phyloP scores from a whole-genome alignment of 768 basidiomycete genomes.

The Boletus reticuloceps region DNA sequence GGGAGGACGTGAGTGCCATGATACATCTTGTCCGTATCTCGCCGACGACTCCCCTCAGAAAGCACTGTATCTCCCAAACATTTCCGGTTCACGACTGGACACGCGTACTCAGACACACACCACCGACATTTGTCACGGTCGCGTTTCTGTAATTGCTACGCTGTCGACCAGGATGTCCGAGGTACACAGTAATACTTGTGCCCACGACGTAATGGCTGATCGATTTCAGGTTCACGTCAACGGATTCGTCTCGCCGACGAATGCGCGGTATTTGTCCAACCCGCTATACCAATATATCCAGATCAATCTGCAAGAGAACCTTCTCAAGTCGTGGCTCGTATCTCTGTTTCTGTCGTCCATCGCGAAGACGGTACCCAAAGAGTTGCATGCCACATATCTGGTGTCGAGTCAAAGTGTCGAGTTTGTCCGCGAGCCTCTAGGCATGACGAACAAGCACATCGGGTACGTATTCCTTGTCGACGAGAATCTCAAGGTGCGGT shows the following conservation, averaged over 20 bases:
- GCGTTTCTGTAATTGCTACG: conserved; percentile 77
- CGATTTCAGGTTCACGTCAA: conserved; percentile 66
- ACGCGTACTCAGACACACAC: conserved; percentile 62
- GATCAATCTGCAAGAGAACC: conserved; percentile 94
- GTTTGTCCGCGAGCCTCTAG: conserved; percentile 79
- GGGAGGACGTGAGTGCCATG: conserved; percentile 73
- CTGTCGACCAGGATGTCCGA: conserved; percentile 87
- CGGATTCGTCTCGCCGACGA: conserved; percentile 62
- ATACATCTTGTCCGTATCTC: background rate
- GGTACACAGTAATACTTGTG: conserved; percentile 38
- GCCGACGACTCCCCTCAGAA: conserved; percentile 48
- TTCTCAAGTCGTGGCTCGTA: conserved; percentile 88
- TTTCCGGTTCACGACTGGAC: conserved; percentile 67
- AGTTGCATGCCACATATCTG: conserved; percentile 69
- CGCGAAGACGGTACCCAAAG: conserved; percentile 58
- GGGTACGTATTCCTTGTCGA: conserved; percentile 94
- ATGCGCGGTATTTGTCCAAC: conserved; percentile 48
- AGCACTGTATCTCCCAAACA: conserved; percentile 89
- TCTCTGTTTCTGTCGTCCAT: conserved; percentile 79
- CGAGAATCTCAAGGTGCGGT: conserved; percentile 77
- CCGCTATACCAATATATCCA: conserved; percentile 72
- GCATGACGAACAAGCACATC: conserved; percentile 85
- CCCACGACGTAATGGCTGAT: background rate
- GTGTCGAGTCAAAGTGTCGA: conserved; percentile 84
- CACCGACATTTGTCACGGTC: conserved; percentile 70